Evolutionary conservation across 768 basidiomycete species (phyloP).

Genomic region (Leccinum pellstonianum): DNA sequence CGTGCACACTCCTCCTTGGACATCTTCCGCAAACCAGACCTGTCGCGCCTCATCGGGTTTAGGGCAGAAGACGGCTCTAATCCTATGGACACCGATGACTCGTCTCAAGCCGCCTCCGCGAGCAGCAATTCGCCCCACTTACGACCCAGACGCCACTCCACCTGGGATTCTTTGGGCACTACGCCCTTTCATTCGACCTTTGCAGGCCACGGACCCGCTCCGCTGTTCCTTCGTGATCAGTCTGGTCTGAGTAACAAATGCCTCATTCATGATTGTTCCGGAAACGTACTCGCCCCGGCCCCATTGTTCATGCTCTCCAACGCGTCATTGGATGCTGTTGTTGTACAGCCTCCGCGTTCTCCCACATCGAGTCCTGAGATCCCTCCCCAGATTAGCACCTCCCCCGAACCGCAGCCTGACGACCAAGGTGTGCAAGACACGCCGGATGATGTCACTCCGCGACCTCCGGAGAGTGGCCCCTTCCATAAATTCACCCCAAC

Average conservation of each 20-base stretch:
- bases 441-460: conserved; percentile 18
- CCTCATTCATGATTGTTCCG: not conserved
- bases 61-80: conserved; percentile 22
- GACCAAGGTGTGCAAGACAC: conserved; percentile 9
- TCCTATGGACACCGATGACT: conserved; percentile 32
- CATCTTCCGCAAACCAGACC: conserved; percentile 25
- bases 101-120: conserved; percentile 29
- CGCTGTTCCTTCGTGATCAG: conserved; percentile 16
- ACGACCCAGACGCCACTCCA: conserved; percentile 25
- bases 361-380: conserved; percentile 4
- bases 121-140: conserved; percentile 23
- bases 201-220: conserved; percentile 9
- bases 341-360: conserved; percentile 8
- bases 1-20: conserved; percentile 38
- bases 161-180: conserved; percentile 19
- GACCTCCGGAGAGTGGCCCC: conserved; percentile 5
- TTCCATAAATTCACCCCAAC: conserved; percentile 13
- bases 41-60: conserved; percentile 25
- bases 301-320: conserved; percentile 15
- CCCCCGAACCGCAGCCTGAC: conserved; percentile 2
- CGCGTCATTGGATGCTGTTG: conserved; percentile 9
- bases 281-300: conserved; percentile 16
- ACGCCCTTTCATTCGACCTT: conserved; percentile 11
- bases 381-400: conserved; percentile 4
- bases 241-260: not conserved